Conservation (phyloP, 306 rosid species). For the Sesbania bispinosa region DNA sequence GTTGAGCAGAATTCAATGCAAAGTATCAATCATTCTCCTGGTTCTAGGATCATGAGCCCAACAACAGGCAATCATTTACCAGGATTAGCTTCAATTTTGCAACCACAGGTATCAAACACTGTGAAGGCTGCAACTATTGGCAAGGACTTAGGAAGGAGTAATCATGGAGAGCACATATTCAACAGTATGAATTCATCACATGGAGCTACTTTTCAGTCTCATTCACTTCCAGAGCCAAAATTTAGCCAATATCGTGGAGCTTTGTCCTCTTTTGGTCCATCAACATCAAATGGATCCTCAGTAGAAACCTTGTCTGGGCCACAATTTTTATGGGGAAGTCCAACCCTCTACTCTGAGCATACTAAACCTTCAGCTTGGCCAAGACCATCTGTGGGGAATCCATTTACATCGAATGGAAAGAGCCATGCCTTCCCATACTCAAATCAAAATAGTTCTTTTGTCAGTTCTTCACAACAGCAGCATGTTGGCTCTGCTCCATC, state of each 20-base stretch:
- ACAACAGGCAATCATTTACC: slow-evolving; percentile 61
- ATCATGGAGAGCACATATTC: too few relatives aligned
- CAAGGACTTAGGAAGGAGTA: slow-evolving; percentile 73
- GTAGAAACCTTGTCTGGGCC: slow-evolving; percentile 91
- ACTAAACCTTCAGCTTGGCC: slow-evolving; percentile 75
- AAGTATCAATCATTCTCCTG: slow-evolving; percentile 69
- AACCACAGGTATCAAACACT: slow-evolving; percentile 58
- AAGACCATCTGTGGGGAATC: slow-evolving; percentile 59
- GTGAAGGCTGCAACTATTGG: slow-evolving; percentile 73
- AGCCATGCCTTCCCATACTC: slow-evolving; percentile 63
- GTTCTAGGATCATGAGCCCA: slow-evolving; percentile 74
- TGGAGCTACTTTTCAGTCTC: slow-evolving; percentile 61
- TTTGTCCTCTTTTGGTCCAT: slow-evolving; percentile 49
- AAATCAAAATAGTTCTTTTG: slow-evolving; percentile 58
- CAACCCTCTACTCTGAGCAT: slow-evolving; percentile 58
- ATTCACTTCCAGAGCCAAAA: slow-evolving; percentile 76
- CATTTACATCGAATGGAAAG: slow-evolving; percentile 71
- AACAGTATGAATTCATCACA: too few relatives aligned
- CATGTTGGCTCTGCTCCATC: slow-evolving; percentile 98
- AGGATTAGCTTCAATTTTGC: slow-evolving; percentile 95
- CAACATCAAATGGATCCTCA: slow-evolving; percentile 67
- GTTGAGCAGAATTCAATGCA: slow-evolving; percentile 70
- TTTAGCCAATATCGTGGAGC: slow-evolving; percentile 64
- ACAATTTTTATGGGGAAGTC: slow-evolving; percentile 98
- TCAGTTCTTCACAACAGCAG: slow-evolving; percentile 48